Evolutionary conservation across 2,329 filamentous ascomycete species (phyloP), one percentile per base, ranked within the genome.

Genomic region (Sporothrix phasma): DNA sequence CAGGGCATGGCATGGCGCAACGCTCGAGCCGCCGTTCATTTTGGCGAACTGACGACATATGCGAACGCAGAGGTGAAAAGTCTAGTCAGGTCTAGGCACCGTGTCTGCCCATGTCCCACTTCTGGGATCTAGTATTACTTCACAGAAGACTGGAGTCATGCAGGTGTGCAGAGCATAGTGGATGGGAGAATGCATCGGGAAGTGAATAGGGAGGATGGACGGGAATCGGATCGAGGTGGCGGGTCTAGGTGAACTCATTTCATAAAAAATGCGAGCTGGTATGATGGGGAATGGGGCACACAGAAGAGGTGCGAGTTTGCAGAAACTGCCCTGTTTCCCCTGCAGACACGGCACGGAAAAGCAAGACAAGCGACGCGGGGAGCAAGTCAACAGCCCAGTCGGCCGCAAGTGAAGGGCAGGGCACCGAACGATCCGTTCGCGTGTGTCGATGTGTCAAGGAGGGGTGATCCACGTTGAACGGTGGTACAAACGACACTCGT

Each of bases 271-370:
- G 39, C 13, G 4, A 41, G 39, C 15, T 54, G 51, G 39, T 17
- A 54, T 10, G n/a, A 22, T 39, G 51, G n/a, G n/a, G n/a, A n/a
- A n/a, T n/a, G n/a, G n/a, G n/a, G n/a, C n/a, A n/a, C n/a, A n/a
- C n/a, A n/a, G n/a, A n/a, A n/a, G n/a, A n/a, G 8, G 15, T 37
- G 15, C 34, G 4, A 13, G 13, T 34, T 6, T 17, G 26, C 22
- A 4, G 26, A 17, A 3, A 31, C 51, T 39, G 51, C 51, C 31
- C 31, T 34, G 47, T 31, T 8, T 7, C 34, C 34, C 47, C 47
- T 54, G 51, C 31, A 39, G 51, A 54, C 51, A 54, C 51, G 51
- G 51, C 51, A 54, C 51, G 51, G 51, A 31, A 31, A 54, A 54
- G 51, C 19, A 54, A 4, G 10, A 24, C 19, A 22, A 37, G 13